Evolutionary conservation across 345 rosid species (phyloP).

Genomic region (Litchi chinensis): DNA sequence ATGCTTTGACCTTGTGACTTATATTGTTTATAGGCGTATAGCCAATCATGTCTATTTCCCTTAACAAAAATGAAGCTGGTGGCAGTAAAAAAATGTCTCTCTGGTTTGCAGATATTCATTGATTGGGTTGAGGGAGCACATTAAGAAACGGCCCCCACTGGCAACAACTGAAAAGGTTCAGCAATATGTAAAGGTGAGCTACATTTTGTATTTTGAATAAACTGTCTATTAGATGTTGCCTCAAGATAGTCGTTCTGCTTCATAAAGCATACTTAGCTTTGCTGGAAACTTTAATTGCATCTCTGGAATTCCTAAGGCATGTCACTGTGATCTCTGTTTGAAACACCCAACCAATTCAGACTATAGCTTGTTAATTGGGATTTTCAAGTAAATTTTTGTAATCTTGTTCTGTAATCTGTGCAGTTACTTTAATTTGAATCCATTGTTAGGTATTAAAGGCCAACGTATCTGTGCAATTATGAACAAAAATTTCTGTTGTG

Average conservation of each 20-base stretch:
- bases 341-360: neutral
- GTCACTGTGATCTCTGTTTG: neutral
- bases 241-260: constrained; percentile 5
- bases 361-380: neutral
- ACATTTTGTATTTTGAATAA: neutral
- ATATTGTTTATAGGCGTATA: neutral
- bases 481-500: neutral
- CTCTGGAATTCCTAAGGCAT: neutral
- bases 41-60: neutral
- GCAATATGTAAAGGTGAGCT: constrained; percentile 86
- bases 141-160: constrained; percentile 95
- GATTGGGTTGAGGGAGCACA: constrained; percentile 84
- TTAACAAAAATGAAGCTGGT: neutral
- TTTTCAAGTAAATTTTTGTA: neutral
- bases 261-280: constrained; percentile 3
- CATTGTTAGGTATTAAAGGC: neutral
- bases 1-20: neutral
- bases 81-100: constrained; percentile 5
- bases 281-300: neutral
- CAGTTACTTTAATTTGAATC: constrained; percentile 5
- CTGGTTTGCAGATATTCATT: constrained; percentile 66
- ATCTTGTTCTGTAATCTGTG: neutral
- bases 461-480: neutral
- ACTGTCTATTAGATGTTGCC: neutral
- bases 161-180: constrained; percentile 96